These are phyloP conservation scores for Penicillium steckii DNA, from an alignment of 495 filamentous ascomycete genomes.

Conservation along the genomic window DNA sequence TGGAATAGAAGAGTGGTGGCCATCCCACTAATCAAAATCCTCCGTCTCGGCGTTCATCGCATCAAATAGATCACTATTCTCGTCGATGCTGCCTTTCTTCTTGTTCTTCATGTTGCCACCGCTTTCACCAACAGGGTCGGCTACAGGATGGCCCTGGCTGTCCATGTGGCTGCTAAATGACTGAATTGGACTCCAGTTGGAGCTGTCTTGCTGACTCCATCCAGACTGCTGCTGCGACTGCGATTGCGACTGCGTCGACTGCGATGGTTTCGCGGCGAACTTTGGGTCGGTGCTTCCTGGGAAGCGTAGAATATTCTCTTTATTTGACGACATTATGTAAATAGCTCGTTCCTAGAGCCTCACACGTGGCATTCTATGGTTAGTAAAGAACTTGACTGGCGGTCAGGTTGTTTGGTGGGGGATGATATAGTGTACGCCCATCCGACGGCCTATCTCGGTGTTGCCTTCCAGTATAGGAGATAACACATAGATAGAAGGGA, in stretches of 20 bases:
- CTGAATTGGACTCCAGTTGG: constrained; percentile 26
- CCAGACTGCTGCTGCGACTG: not conserved
- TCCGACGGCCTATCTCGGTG: not conserved
- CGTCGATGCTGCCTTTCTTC: constrained; percentile 15
- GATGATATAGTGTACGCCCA: no score
- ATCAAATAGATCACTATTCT: constrained; percentile 27
- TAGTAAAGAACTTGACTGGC: no score
- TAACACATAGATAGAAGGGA: constrained; percentile 1
- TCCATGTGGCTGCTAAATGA: constrained; percentile 29
- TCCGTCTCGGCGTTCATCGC: constrained; percentile 31
- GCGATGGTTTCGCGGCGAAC: not conserved
- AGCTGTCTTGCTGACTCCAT: constrained; percentile 1
- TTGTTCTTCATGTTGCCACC: constrained; percentile 18
- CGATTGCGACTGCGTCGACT: not conserved
- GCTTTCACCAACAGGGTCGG: constrained; percentile 21
- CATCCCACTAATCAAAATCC: constrained; percentile 32
- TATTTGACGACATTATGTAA: constrained; percentile 35
- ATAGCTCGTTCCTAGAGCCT: not conserved
- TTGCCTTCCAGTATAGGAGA: not conserved
- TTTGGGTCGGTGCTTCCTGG: constrained; percentile 14
- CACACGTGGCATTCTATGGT: no score
- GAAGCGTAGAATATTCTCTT: constrained; percentile 25
- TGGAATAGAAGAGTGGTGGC: not conserved
- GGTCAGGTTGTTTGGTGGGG: no score
- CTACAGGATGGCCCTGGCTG: constrained; percentile 32